phyloP scores from a whole-genome alignment of 805 yeast genomes.

The Suhomyces canberraensis region DNA sequence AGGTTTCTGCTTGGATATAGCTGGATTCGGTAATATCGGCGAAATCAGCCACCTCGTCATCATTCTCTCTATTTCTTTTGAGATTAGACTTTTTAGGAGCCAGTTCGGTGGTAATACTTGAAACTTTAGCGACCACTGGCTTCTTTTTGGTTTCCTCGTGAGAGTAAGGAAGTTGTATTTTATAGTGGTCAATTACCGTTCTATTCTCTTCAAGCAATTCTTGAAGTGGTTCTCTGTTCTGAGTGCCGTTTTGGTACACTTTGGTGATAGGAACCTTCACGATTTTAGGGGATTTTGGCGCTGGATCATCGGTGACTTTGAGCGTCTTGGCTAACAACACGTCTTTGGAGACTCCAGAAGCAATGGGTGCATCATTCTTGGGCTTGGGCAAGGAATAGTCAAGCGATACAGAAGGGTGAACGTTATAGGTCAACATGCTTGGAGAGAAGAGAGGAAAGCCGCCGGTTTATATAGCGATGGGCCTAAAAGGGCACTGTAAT shows the following conservation, averaged over 20 bases:
- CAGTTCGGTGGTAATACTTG: not conserved
- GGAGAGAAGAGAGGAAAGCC: not conserved
- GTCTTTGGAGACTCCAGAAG: constrained; percentile 9
- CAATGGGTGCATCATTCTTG: constrained; percentile 1
- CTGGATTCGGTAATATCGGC: constrained; percentile 3
- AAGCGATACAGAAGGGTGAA: constrained; percentile 18
- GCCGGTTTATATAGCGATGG: not conserved
- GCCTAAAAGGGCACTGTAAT: constrained; percentile 3
- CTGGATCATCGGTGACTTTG: constrained; percentile 13
- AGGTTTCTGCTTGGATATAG: constrained; percentile 7
- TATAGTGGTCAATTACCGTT: constrained; percentile 11
- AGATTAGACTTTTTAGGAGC: constrained; percentile 5
- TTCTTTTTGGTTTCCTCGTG: not conserved
- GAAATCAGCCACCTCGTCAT: constrained; percentile 2
- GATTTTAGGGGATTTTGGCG: constrained; percentile 8
- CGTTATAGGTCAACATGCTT: constrained; percentile 1
- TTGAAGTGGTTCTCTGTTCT: constrained; percentile 19
- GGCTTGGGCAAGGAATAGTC: constrained; percentile 12
- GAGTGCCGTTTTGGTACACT: constrained; percentile 5
- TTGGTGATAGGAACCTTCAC: constrained; percentile 13
- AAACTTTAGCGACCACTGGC: not conserved
- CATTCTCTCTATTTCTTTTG: constrained; percentile 8
- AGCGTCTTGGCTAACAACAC: constrained; percentile 16
- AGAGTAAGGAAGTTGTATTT: constrained; percentile 17
- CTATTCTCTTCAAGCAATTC: constrained; percentile 18